Evolutionary conservation across 2,329 filamentous ascomycete species (phyloP).

Genomic region (Monosporascus sp.): DNA sequence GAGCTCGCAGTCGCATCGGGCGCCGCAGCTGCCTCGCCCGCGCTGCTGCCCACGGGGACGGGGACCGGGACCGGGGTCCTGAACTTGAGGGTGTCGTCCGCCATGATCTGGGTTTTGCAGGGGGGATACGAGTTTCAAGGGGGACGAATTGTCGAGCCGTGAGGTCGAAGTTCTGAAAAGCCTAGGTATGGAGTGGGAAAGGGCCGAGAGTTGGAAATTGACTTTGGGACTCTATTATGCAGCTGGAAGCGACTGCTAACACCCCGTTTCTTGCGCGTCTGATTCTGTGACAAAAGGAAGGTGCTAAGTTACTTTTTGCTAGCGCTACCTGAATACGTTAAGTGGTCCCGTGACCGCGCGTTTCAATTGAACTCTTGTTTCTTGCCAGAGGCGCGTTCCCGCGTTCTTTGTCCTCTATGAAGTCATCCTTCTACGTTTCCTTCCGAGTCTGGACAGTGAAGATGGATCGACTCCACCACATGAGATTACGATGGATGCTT

Average conservation of each 20-base stretch:
- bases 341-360: slow-evolving; percentile 1
- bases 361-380: slow-evolving; percentile 1
- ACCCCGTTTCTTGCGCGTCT: too few species aligned
- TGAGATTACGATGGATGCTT: slow-evolving; percentile 23
- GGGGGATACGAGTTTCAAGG: too few species aligned
- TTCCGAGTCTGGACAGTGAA: not conserved
- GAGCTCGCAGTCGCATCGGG: slow-evolving; percentile 1
- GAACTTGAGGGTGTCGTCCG: slow-evolving; percentile 1
- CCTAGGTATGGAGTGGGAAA: too few species aligned
- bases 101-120: too few species aligned
- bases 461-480: slow-evolving; percentile 1
- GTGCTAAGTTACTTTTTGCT: too few species aligned
- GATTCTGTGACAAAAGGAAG: too few species aligned
- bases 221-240: not conserved
- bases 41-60: slow-evolving; percentile 1
- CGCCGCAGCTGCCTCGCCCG: not conserved
- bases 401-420: slow-evolving; percentile 13
- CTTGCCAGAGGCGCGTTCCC: slow-evolving; percentile 7
- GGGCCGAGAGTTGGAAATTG: not conserved
- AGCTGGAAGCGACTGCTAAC: not conserved
- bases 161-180: too few species aligned
- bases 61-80: slow-evolving; percentile 12
- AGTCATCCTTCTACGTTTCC: slow-evolving; percentile 7
- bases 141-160: too few species aligned
- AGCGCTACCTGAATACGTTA: not conserved